phyloP scores from a whole-genome alignment of 768 basidiomycete species.

The Rickenella mellea region DNA sequence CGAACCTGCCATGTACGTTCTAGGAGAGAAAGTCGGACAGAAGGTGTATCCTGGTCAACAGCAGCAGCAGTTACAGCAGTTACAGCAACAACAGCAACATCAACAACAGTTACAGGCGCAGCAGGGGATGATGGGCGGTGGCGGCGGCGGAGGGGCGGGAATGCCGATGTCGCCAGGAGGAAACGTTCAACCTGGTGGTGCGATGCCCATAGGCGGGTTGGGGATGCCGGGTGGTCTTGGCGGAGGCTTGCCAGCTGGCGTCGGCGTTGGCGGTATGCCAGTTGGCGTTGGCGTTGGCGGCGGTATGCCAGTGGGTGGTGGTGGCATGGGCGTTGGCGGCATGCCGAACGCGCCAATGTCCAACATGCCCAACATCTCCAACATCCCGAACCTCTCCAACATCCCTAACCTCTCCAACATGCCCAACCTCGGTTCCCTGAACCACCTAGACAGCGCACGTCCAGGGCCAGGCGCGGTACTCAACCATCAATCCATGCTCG shows the following conservation, averaged over 20 bases:
- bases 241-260: conserved; percentile 13
- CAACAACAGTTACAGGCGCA: no score
- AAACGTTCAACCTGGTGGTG: no score
- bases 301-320: conserved; percentile 5
- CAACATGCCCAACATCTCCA: no score
- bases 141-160: conserved; percentile 13
- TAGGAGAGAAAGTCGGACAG: conserved; percentile 66
- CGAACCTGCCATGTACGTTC: conserved; percentile 60
- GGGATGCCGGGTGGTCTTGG: conserved; percentile 23
- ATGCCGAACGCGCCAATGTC: no score
- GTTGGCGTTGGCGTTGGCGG: background rate
- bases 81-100: no score
- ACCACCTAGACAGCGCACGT: no score
- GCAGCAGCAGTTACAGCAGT: background rate
- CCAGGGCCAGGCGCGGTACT: conserved; percentile 4
- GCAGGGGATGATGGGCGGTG: conserved; percentile 20
- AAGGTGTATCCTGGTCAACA: conserved; percentile 35
- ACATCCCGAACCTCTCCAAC: no score
- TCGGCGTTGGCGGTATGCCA: conserved; percentile 2
- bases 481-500: conserved; percentile 54
- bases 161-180: no score
- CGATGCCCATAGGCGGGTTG: conserved; percentile 17
- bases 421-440: no score
- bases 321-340: conserved; percentile 4
- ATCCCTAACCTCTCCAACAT: no score